Evolutionary conservation across 345 rosid genomes (phyloP).

Genomic region (Corchorus olitorius): DNA sequence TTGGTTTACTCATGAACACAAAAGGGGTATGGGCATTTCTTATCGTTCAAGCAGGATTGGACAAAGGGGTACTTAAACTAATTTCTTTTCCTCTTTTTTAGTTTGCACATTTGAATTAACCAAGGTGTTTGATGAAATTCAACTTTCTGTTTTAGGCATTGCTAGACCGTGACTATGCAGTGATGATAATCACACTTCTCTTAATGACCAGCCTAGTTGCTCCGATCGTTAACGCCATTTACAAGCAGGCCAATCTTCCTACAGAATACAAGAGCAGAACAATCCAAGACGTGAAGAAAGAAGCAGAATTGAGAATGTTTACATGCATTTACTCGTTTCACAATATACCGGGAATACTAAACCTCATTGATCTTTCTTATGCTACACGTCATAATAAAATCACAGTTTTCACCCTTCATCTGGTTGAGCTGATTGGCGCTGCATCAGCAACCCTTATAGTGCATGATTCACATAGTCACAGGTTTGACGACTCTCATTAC

Average conservation of each 20-base stretch:
- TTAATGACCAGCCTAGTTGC: constrained; percentile 73
- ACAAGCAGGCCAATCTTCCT: constrained; percentile 58
- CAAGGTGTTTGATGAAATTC: background rate
- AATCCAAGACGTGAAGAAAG: constrained; percentile 58
- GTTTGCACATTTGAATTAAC: background rate
- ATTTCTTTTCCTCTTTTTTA: background rate
- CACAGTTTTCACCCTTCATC: constrained; percentile 76
- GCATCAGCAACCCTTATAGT: constrained; percentile 92
- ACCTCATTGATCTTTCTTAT: constrained; percentile 79
- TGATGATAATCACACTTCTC: constrained; percentile 72
- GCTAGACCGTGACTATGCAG: constrained; percentile 70
- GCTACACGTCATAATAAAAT: constrained; percentile 62
- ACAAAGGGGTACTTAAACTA: constrained; percentile 56
- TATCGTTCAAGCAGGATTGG: constrained; percentile 82
- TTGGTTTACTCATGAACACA: constrained; percentile 87
- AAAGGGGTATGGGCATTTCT: constrained; percentile 91
- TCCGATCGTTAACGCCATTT: constrained; percentile 57
- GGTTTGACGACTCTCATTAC: constrained; percentile 58
- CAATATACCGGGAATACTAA: constrained; percentile 80
- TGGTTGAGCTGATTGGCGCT: constrained; percentile 83
- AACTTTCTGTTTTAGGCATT: constrained; percentile 47
- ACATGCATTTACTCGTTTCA: constrained; percentile 76
- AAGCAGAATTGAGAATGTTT: constrained; percentile 61
- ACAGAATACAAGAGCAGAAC: constrained; percentile 64
- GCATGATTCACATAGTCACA: constrained; percentile 55